Conservation (phyloP, 2,329 filamentous ascomycete species). For the Penicillium olsonii region DNA sequence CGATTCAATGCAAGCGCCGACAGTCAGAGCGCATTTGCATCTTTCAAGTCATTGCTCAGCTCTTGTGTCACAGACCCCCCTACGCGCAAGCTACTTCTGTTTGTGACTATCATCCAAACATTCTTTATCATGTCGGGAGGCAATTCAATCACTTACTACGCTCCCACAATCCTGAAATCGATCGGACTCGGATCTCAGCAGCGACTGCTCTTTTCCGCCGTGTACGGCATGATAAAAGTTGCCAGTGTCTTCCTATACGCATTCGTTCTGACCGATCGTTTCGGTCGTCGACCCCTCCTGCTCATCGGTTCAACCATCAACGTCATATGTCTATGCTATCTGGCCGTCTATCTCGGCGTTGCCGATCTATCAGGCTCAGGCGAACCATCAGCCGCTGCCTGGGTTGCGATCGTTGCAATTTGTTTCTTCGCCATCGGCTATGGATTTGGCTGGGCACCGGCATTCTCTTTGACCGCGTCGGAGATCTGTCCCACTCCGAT, state of each 20-base stretch:
- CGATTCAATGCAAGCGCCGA: slow-evolving; percentile 12
- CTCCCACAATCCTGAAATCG: slow-evolving; percentile 21
- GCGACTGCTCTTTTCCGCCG: slow-evolving; percentile 17
- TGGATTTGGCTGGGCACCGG: slow-evolving; percentile 22
- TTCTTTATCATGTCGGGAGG: slow-evolving; percentile 31
- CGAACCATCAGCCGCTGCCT: slow-evolving; percentile 17
- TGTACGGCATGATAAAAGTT: slow-evolving; percentile 15
- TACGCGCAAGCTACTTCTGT: slow-evolving; percentile 28
- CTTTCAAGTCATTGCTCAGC: slow-evolving; percentile 8
- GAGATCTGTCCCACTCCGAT: slow-evolving; percentile 24
- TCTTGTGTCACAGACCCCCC: slow-evolving; percentile 9
- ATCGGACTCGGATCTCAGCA: slow-evolving; percentile 16
- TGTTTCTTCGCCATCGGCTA: slow-evolving; percentile 26
- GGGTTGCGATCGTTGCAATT: slow-evolving; percentile 23
- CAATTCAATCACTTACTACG: slow-evolving; percentile 29
- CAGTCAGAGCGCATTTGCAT: slow-evolving; percentile 1
- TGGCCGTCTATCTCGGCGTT: slow-evolving; percentile 19
- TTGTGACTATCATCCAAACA: slow-evolving; percentile 29
- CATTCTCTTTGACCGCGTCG: slow-evolving; percentile 21
- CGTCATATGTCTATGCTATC: slow-evolving; percentile 19
- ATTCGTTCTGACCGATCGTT: slow-evolving; percentile 22
- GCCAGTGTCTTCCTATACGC: slow-evolving; percentile 23
- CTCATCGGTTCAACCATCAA: slow-evolving; percentile 26
- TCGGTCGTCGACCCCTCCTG: slow-evolving; percentile 28
- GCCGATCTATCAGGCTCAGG: slow-evolving; percentile 10